A percentile compares a stretch with the other conserved stretches of the same genome.
These are phyloP conservation scores for Dactylellina cionopaga DNA, from an alignment of 2,329 filamentous ascomycete genomes.

Conservation along the genomic window DNA sequence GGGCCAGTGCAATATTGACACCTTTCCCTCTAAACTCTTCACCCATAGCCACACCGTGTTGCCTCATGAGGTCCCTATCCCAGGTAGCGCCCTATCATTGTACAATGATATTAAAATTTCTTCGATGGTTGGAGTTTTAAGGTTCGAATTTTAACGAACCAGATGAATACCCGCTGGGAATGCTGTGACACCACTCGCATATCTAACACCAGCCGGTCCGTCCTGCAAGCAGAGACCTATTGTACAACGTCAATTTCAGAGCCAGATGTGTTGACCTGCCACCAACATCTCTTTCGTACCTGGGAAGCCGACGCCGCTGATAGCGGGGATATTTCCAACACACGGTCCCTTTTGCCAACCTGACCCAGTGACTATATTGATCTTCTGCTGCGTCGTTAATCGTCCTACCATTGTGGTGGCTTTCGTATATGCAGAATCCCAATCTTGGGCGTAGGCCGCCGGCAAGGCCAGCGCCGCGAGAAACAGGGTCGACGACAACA, in stretches of 20 bases:
- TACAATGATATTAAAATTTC: neutral
- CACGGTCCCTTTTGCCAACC: slow-evolving; percentile 68
- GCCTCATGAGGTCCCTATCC: slow-evolving; percentile 75
- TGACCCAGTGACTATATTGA: slow-evolving; percentile 91
- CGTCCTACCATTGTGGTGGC: slow-evolving; percentile 83
- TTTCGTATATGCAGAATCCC: slow-evolving; percentile 78
- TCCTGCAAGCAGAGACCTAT: slow-evolving; percentile 86
- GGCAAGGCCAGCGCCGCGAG: slow-evolving; percentile 30
- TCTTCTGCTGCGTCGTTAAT: slow-evolving; percentile 85
- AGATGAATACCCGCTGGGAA: slow-evolving; percentile 71
- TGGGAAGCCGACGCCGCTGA: slow-evolving; percentile 35
- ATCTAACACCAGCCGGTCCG: slow-evolving; percentile 80
- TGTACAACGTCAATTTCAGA: slow-evolving; percentile 64
- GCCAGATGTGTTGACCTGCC: neutral
- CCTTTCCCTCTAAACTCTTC: slow-evolving; percentile 79
- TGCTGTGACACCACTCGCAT: slow-evolving; percentile 80
- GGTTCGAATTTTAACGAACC: slow-evolving; percentile 68
- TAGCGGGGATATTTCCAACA: slow-evolving; percentile 48
- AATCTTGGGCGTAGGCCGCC: slow-evolving; percentile 62
- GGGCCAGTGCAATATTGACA: slow-evolving; percentile 78
- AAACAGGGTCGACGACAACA: slow-evolving; percentile 36
- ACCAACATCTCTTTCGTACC: slow-evolving; percentile 48
- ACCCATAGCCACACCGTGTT: slow-evolving; percentile 77
- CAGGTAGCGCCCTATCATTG: slow-evolving; percentile 75
- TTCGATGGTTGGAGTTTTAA: slow-evolving; percentile 58